Base-by-base conservation (phyloP, 768 basidiomycete genomes). In the Pisolithus orientalis region DNA sequence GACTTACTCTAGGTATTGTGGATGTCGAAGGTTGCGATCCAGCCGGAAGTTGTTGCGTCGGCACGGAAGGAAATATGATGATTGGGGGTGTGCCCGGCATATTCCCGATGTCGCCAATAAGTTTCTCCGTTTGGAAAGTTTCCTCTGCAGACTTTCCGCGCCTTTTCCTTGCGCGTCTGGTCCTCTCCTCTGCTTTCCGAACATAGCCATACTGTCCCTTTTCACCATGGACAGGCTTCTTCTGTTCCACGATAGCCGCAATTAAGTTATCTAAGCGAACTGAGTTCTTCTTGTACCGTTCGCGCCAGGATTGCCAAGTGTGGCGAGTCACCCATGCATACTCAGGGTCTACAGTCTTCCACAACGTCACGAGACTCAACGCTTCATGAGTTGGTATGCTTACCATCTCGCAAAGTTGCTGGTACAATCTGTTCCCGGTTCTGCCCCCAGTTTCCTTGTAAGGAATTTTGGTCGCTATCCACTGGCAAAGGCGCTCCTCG, bases 261-360 rank as follows among this genome's bases (percentile, higher is more conserved):
- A 92, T 90, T 50, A 79, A 67, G 10, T 61, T 61, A 61, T 91
- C 87, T 37, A 91, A 75, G 9, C 87, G 80, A 6, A 70, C 62
- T 0, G 86, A 72, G 54, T 92, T 85, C 68, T 91, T 91, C 73
- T 91, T 90, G 72, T 92, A 92, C 28, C 90, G 76, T 62, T 92
- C 89, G 27, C 90, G 80, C 89, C 89, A 92, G 14, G 89, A 92
- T 57, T 90, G 87, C 89, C 89, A 92, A 2, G 88, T 90, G 63
- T 92, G 89, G 14, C 88, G 82, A 25, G 73, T 75, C 17, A 90
- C 90, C 89, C 89, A 91, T 0, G 78, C 73, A 59, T 81, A 90
- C 56, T 87, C 86, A 2, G 87, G 83, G 55, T 89, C 84, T 47
- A 69, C 68, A 45, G 72, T 73, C 87, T 90, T 57, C 8, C 17